These are phyloP conservation scores for Saccharum officinarum DNA, from an alignment of 176 grass and related monocot genomes.

Conservation along the genomic window DNA sequence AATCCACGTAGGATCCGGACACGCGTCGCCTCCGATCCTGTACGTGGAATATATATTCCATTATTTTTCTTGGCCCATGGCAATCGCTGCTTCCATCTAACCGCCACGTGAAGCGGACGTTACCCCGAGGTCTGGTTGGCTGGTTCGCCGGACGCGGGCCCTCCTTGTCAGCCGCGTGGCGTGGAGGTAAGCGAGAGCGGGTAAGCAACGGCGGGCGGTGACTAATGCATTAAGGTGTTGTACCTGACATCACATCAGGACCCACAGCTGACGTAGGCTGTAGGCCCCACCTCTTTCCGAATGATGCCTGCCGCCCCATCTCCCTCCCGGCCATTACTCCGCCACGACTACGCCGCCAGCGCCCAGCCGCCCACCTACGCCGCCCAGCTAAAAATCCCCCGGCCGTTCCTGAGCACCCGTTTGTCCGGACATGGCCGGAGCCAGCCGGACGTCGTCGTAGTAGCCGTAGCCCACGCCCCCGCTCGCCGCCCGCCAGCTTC, in stretches of 20 bases:
- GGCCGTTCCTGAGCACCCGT: background rate
- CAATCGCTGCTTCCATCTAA: background rate
- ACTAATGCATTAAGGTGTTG: background rate
- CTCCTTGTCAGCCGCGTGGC: rapidly evolving
- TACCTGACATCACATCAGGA: background rate
- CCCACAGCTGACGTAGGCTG: background rate
- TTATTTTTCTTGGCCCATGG: background rate
- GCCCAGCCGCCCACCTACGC: background rate
- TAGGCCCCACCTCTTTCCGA: background rate
- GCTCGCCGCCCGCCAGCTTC: background rate
- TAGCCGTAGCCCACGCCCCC: background rate
- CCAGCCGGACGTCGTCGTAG: background rate
- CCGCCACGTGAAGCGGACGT: rapidly evolving
- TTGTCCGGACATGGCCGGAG: constrained; percentile 38
- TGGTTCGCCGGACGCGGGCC: rapidly evolving
- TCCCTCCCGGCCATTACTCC: background rate
- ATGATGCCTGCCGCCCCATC: background rate
- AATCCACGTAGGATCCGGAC: background rate
- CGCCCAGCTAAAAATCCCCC: constrained; percentile 23
- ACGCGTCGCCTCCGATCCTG: too few relatives aligned
- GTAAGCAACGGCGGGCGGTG: constrained; percentile 51
- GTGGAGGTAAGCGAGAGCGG: background rate
- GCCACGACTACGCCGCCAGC: constrained; percentile 7
- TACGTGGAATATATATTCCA: background rate
- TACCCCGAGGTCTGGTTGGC: background rate